phyloP scores from a whole-genome alignment of 2,329 filamentous ascomycete genomes.

The Sarocladium strictum region DNA sequence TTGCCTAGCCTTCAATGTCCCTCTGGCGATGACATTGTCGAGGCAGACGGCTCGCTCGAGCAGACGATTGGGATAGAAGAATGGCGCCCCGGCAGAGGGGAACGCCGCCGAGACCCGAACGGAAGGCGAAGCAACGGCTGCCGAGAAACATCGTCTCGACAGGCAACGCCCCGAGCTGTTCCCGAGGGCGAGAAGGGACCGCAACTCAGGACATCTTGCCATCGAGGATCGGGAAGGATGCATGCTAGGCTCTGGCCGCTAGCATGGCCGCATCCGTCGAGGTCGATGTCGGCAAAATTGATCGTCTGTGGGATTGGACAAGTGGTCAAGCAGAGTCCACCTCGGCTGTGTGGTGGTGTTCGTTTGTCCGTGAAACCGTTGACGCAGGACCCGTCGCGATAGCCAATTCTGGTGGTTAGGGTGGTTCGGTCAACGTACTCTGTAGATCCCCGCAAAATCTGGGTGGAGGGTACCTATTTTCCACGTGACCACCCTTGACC shows the following conservation, averaged over 20 bases:
- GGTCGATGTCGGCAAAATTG: background rate
- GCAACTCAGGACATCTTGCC: constrained; percentile 5
- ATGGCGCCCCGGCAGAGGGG: constrained; percentile 17
- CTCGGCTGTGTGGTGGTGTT: no score
- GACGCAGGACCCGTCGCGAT: no score
- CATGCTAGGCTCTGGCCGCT: constrained; percentile 5
- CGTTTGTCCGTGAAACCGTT: no score
- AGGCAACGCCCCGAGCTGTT: background rate
- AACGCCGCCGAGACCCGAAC: constrained; percentile 17
- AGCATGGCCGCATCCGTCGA: background rate
- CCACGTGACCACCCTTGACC: no score
- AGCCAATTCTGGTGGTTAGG: no score
- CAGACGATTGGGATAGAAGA: constrained; percentile 30
- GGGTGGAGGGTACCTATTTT: no score
- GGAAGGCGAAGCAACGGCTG: constrained; percentile 19
- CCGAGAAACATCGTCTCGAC: constrained; percentile 24
- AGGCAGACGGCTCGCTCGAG: constrained; percentile 32
- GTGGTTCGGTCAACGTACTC: no score
- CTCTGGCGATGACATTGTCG: constrained; percentile 25
- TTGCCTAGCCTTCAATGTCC: constrained; percentile 18
- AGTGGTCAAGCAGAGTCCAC: no score
- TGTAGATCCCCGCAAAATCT: no score
- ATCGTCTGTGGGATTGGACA: no score
- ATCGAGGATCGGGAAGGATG: background rate
- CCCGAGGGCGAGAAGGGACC: background rate